Evolutionary conservation across 2,329 filamentous ascomycete species (phyloP).

Genomic region (Diaporthe sp.): DNA sequence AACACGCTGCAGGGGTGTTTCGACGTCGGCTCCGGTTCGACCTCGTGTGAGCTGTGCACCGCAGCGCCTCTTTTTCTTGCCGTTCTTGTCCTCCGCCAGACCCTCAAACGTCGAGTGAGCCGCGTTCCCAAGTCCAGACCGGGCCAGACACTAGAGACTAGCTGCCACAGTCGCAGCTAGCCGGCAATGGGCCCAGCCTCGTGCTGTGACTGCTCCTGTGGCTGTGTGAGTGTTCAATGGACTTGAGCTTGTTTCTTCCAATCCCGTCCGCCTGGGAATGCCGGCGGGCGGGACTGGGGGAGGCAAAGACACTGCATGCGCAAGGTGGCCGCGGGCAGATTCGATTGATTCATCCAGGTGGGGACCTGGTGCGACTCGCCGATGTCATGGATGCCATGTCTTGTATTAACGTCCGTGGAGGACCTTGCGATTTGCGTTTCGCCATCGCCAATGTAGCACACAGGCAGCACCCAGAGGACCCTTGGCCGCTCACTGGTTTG

Average conservation of each 20-base stretch:
- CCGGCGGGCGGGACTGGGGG: slow-evolving; percentile 5
- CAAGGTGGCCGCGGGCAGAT: background rate
- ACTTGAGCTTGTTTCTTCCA: background rate
- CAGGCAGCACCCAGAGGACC: background rate
- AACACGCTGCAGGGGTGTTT: slow-evolving; percentile 23
- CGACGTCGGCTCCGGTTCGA: slow-evolving; percentile 20
- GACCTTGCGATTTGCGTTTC: slow-evolving; percentile 25
- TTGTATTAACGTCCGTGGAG: slow-evolving; percentile 2
- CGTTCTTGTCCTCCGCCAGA: background rate
- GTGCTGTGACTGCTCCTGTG: background rate
- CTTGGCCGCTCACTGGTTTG: slow-evolving; percentile 24
- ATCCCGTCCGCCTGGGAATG: background rate
- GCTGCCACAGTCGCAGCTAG: background rate
- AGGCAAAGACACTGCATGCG: slow-evolving; percentile 7
- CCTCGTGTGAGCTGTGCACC: slow-evolving; percentile 1
- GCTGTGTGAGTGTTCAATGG: background rate
- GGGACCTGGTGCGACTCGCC: slow-evolving; percentile 20
- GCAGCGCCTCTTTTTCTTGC: background rate
- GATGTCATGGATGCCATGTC: slow-evolving; percentile 20
- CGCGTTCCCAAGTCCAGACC: background rate
- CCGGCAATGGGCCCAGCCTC: background rate
- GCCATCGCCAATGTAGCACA: slow-evolving; percentile 25
- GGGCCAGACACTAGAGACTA: background rate
- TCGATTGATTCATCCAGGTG: slow-evolving; percentile 14
- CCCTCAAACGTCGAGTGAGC: slow-evolving; percentile 8